Conservation (phyloP, 2,329 filamentous ascomycete species). For the Penicillium sp. region DNA sequence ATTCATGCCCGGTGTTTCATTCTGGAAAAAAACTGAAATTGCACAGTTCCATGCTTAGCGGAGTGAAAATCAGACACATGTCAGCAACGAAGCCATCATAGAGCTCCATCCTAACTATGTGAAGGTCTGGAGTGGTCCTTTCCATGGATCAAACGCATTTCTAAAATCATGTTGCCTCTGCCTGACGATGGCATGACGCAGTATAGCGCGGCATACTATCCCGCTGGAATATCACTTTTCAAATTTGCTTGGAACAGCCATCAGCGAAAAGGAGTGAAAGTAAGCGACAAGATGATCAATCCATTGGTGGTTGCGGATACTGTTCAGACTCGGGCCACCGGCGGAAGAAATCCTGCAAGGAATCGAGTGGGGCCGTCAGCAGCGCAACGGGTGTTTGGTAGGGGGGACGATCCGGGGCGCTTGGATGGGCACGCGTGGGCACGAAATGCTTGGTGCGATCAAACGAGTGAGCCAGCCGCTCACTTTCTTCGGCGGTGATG, state of each 20-base stretch:
- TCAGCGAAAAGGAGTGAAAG: no score
- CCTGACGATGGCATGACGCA: slow-evolving; percentile 9
- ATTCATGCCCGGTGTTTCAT: no score
- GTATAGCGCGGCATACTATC: no score
- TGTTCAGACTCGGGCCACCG: slow-evolving; percentile 45
- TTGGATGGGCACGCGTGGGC: slow-evolving; percentile 49
- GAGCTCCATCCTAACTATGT: no score
- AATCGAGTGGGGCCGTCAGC: slow-evolving; percentile 53
- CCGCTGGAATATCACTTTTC: no score
- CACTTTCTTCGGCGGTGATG: slow-evolving; percentile 34
- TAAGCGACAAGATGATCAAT: slow-evolving; percentile 11
- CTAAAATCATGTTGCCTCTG: not conserved
- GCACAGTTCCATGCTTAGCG: no score
- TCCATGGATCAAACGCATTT: no score
- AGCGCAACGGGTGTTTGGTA: slow-evolving; percentile 54
- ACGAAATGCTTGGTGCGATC: slow-evolving; percentile 51
- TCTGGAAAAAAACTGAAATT: no score
- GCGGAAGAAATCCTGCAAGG: slow-evolving; percentile 50
- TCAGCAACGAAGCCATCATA: no score
- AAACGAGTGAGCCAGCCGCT: slow-evolving; percentile 43
- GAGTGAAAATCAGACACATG: no score
- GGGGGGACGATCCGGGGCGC: slow-evolving; percentile 48
- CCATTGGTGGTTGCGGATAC: slow-evolving; percentile 1
- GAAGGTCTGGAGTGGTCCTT: no score
- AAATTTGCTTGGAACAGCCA: no score